Evolutionary conservation across 2,329 filamentous ascomycete genomes (phyloP).

Genomic region (Xylaria sp.): DNA sequence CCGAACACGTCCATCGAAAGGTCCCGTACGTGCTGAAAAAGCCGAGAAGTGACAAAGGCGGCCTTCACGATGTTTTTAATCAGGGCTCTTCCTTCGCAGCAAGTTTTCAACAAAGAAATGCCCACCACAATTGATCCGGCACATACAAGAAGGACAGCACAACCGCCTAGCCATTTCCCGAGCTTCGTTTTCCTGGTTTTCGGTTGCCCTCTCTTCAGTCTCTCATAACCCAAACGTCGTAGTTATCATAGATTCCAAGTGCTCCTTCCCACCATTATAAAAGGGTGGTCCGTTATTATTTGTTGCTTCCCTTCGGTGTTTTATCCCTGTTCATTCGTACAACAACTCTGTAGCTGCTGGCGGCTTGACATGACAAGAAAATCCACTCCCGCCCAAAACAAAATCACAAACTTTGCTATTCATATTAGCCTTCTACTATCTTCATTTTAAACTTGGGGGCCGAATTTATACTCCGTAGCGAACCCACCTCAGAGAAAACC

Average conservation of each 20-base stretch:
- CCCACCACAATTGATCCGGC: slow-evolving; percentile 34
- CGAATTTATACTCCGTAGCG: slow-evolving; percentile 10
- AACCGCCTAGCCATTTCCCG: slow-evolving; percentile 39
- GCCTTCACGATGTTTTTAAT: slow-evolving; percentile 39
- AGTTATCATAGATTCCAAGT: slow-evolving; percentile 45
- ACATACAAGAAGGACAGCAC: slow-evolving; percentile 46
- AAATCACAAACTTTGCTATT: slow-evolving; percentile 1
- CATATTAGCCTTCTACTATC: slow-evolving; percentile 35
- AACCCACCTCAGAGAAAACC: background rate
- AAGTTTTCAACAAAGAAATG: slow-evolving; percentile 43
- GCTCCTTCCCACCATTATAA: slow-evolving; percentile 44
- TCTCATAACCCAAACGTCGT: slow-evolving; percentile 42
- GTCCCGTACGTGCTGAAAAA: slow-evolving; percentile 36
- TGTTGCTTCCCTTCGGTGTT: slow-evolving; percentile 17
- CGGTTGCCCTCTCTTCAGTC: slow-evolving; percentile 22
- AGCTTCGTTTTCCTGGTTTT: slow-evolving; percentile 29
- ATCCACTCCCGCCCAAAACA: slow-evolving; percentile 4
- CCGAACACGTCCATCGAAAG: slow-evolving; percentile 33
- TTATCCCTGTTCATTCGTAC: slow-evolving; percentile 31
- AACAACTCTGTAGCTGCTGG: slow-evolving; percentile 44
- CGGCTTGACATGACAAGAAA: slow-evolving; percentile 42
- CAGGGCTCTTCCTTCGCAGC: slow-evolving; percentile 31
- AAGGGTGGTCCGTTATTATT: slow-evolving; percentile 1
- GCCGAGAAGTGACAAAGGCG: slow-evolving; percentile 34
- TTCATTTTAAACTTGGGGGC: slow-evolving; percentile 24